phyloP scores from a whole-genome alignment of 1,284 basidiomycete species.

The Termitomyces sp. region DNA sequence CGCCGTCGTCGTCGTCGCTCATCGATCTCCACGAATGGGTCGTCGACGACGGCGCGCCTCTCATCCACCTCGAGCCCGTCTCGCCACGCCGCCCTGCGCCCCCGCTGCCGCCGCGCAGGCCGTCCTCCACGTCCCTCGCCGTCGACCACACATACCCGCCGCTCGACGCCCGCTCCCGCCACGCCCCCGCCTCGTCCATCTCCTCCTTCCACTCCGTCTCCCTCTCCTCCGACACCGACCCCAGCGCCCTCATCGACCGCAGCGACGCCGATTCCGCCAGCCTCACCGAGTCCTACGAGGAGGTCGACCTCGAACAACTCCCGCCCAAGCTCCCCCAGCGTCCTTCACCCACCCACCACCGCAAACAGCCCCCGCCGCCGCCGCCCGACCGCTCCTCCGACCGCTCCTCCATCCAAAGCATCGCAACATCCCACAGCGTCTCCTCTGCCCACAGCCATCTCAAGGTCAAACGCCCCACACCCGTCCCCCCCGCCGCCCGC shows the following conservation, averaged over 20 bases:
- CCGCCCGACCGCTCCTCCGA: constrained; percentile 23
- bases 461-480: constrained; percentile 48
- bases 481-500: constrained; percentile 57
- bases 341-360: constrained; percentile 29
- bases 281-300: constrained; percentile 67
- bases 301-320: constrained; percentile 39
- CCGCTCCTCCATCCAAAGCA: too few species aligned
- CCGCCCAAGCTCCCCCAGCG: constrained; percentile 57
- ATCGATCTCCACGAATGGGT: constrained; percentile 75
- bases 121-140: constrained; percentile 45
- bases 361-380: constrained; percentile 11
- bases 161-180: constrained; percentile 33
- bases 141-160: constrained; percentile 54
- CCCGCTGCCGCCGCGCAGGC: constrained; percentile 62
- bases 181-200: constrained; percentile 63
- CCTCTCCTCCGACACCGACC: constrained; percentile 60
- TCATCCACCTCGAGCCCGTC: constrained; percentile 55
- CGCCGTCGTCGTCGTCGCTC: constrained; percentile 50
- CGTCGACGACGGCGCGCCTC: constrained; percentile 54
- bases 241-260: constrained; percentile 37
- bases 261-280: constrained; percentile 51
- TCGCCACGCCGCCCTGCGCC: constrained; percentile 42
- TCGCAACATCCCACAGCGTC: too few species aligned
- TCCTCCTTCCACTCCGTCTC: constrained; percentile 80
- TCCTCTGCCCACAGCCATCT: constrained; percentile 15